phyloP scores from a whole-genome alignment of 495 filamentous ascomycete genomes.

The Cercophora scortea region DNA sequence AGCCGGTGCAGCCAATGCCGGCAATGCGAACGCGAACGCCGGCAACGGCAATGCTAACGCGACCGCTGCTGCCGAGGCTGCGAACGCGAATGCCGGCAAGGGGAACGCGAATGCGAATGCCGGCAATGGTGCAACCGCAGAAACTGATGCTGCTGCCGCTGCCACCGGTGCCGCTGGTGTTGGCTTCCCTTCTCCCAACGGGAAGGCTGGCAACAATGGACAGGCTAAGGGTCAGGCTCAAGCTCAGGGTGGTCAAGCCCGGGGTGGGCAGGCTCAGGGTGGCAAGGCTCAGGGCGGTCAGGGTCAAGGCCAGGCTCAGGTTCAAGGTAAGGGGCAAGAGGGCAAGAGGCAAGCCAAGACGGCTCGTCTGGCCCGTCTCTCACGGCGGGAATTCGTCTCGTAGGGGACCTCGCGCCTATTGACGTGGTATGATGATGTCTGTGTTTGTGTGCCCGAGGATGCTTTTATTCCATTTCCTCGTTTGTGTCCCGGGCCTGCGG shows the following conservation, averaged over 20 bases:
- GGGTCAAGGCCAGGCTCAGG: neutral
- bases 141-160: neutral
- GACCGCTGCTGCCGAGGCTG: neutral
- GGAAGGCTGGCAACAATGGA: conserved; percentile 7
- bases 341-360: conserved; percentile 1
- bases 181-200: neutral
- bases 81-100: neutral
- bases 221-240: conserved; percentile 1
- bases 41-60: neutral
- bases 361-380: conserved; percentile 9
- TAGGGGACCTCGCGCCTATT: neutral
- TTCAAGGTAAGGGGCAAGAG: neutral
- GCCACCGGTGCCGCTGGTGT: neutral
- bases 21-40: neutral
- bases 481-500: too few species aligned
- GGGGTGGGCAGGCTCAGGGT: neutral
- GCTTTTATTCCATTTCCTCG: neutral
- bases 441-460: neutral
- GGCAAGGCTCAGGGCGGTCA: conserved; percentile 1
- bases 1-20: conserved; percentile 16
- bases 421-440: neutral
- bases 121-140: neutral
- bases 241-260: neutral
- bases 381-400: conserved; percentile 8
- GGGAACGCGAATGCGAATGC: conserved; percentile 1